A percentile compares a stretch with the other conserved stretches of the same genome.
Conservation (phyloP, 179 eudicot species). For the Camellia oleifera region DNA sequence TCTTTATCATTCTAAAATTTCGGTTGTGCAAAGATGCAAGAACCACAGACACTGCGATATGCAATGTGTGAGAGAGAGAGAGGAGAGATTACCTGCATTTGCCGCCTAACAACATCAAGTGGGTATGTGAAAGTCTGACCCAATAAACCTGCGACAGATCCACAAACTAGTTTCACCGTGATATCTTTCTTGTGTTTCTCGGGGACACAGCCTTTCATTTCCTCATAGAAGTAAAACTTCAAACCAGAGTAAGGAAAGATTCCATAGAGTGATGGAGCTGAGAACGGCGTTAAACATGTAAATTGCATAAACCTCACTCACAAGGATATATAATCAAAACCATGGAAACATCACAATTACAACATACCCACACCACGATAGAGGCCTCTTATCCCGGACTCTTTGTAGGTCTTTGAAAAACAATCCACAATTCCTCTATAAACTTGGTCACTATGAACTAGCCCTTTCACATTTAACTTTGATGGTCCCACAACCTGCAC, state of each 20-base stretch:
- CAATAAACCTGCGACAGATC: conserved; percentile 85
- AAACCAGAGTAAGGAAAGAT: conserved; percentile 94
- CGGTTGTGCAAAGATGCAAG: neutral
- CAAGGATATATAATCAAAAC: neutral
- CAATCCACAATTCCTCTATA: conserved; percentile 82
- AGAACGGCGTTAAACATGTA: conserved; percentile 14
- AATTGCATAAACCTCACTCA: neutral
- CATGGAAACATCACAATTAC: neutral
- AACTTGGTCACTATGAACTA: conserved; percentile 48
- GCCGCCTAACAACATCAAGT: conserved; percentile 90
- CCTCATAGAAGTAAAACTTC: conserved; percentile 89
- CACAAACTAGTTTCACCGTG: conserved; percentile 67
- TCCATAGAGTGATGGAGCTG: conserved; percentile 95
- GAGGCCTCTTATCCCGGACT: conserved; percentile 81
- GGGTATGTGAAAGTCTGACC: conserved; percentile 97
- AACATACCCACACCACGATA: conserved; percentile 90
- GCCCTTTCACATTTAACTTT: conserved; percentile 44
- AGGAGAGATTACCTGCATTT: conserved; percentile 75
- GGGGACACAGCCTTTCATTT: conserved; percentile 88
- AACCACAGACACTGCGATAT: too few species aligned
- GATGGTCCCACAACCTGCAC: conserved; percentile 75
- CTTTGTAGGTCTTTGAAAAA: conserved; percentile 70
- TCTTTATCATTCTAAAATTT: neutral
- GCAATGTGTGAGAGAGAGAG: conserved; percentile 5
- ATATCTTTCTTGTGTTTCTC: conserved; percentile 72